phyloP scores from a whole-genome alignment of 2,329 filamentous ascomycete species.

The Celoporthe dispersa region DNA sequence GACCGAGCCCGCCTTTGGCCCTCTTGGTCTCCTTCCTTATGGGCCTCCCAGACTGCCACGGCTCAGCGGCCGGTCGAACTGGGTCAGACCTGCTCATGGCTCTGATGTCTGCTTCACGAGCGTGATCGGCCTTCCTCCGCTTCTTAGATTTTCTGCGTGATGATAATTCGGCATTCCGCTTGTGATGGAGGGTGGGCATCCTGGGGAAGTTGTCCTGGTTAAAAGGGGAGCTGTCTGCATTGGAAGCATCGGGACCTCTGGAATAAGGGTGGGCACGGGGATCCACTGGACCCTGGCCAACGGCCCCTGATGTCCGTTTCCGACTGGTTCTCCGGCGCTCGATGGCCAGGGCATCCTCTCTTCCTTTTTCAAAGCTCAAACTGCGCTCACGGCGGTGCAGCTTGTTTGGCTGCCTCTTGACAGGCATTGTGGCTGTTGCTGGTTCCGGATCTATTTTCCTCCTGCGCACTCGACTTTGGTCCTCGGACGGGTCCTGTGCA shows the following conservation, averaged over 20 bases:
- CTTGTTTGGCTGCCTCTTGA: slow-evolving; percentile 53
- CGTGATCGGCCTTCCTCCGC: slow-evolving; percentile 73
- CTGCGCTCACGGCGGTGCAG: slow-evolving; percentile 53
- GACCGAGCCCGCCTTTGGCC: slow-evolving; percentile 57
- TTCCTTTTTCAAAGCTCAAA: slow-evolving; percentile 67
- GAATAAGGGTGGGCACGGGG: slow-evolving; percentile 30
- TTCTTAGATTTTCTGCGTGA: slow-evolving; percentile 76
- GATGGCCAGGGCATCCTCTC: slow-evolving; percentile 57
- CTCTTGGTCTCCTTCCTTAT: slow-evolving; percentile 69
- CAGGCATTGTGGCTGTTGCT: slow-evolving; percentile 34
- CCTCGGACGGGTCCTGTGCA: slow-evolving; percentile 27
- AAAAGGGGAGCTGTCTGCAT: slow-evolving; percentile 22
- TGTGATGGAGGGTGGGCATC: slow-evolving; percentile 62
- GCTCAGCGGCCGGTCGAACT: slow-evolving; percentile 63
- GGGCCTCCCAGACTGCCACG: slow-evolving; percentile 63
- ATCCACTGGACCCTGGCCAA: slow-evolving; percentile 27
- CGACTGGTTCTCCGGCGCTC: slow-evolving; percentile 36
- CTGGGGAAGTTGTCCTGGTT: slow-evolving; percentile 41
- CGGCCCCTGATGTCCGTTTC: slow-evolving; percentile 33
- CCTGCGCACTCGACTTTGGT: slow-evolving; percentile 39
- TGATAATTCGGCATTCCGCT: slow-evolving; percentile 62
- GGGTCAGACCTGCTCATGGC: slow-evolving; percentile 77
- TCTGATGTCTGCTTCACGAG: slow-evolving; percentile 85
- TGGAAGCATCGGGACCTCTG: slow-evolving; percentile 22
- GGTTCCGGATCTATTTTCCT: slow-evolving; percentile 40